These are phyloP conservation scores for Epicoccum nigrum DNA, from an alignment of 2,329 filamentous ascomycete species.

Conservation along the genomic window DNA sequence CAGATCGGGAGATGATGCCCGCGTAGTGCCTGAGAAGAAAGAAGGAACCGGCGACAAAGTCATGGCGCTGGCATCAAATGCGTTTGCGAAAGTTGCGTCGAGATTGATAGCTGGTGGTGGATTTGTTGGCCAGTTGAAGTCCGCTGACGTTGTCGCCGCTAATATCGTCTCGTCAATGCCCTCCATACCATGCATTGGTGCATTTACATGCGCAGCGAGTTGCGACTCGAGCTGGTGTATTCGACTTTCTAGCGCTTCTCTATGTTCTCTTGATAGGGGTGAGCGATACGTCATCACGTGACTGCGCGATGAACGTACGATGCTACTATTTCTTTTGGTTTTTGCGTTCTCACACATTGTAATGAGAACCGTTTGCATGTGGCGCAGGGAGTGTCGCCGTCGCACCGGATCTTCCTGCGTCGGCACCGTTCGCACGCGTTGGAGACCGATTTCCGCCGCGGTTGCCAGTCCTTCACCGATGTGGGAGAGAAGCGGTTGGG, in stretches of 20 bases:
- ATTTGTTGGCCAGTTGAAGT: constrained; percentile 41
- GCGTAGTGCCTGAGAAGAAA: constrained; percentile 46
- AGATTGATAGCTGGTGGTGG: constrained; percentile 32
- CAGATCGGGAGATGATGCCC: constrained; percentile 44
- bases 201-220: constrained; percentile 42
- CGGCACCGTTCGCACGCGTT: constrained; percentile 48
- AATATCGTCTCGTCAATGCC: constrained; percentile 37
- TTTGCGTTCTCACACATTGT: constrained; percentile 45
- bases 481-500: constrained; percentile 39
- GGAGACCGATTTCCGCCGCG: constrained; percentile 45
- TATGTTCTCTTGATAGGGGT: constrained; percentile 38
- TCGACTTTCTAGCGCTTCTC: constrained; percentile 44
- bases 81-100: constrained; percentile 35
- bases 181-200: constrained; percentile 47
- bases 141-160: constrained; percentile 32
- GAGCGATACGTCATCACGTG: constrained; percentile 32
- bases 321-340: constrained; percentile 44
- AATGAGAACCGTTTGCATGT: constrained; percentile 48
- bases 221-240: constrained; percentile 48
- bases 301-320: constrained; percentile 31
- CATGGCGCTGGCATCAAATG: constrained; percentile 21
- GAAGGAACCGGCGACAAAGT: constrained; percentile 44
- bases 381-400: constrained; percentile 45
- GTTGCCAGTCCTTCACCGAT: constrained; percentile 44
- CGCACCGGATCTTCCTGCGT: constrained; percentile 46